Conservation (phyloP, 2,329 filamentous ascomycete genomes). For the Paecilomyces fulvus region DNA sequence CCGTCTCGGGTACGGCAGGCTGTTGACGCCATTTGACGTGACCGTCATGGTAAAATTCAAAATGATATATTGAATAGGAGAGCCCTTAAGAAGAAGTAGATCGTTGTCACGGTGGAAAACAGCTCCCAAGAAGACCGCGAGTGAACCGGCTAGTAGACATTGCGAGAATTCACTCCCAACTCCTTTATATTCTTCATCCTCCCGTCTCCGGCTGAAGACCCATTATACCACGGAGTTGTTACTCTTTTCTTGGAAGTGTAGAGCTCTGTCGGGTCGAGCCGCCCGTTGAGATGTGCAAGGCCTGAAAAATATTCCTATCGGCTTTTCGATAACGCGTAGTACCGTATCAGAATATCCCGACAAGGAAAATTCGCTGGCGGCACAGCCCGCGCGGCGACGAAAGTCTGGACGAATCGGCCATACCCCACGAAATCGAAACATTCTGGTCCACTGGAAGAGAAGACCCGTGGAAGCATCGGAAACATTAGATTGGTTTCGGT, state of each 20-base stretch:
- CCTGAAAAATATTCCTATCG: not conserved
- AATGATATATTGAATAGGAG: not conserved
- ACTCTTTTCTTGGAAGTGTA: not conserved
- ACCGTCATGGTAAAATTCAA: not conserved
- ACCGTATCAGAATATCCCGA: not conserved
- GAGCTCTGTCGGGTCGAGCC: not conserved
- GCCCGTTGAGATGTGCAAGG: not conserved
- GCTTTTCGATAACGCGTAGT: not conserved
- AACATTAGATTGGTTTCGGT: not conserved
- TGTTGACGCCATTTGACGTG: not conserved
- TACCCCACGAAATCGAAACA: not conserved
- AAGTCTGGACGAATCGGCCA: not conserved
- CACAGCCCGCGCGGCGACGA: not conserved
- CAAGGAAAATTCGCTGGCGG: not conserved
- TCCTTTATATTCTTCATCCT: not conserved
- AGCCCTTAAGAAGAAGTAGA: not conserved
- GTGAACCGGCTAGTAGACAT: constrained; percentile 7
- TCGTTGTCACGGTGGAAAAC: not conserved
- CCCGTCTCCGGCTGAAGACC: not conserved
- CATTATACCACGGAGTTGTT: not conserved
- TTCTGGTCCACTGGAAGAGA: not conserved
- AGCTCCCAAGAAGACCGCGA: not conserved
- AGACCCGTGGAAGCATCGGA: not conserved
- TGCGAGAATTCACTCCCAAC: not conserved
- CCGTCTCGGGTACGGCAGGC: constrained; percentile 27